Conservation (phyloP, 2,329 filamentous ascomycete genomes). For the Pestalotiopsis sp. region DNA sequence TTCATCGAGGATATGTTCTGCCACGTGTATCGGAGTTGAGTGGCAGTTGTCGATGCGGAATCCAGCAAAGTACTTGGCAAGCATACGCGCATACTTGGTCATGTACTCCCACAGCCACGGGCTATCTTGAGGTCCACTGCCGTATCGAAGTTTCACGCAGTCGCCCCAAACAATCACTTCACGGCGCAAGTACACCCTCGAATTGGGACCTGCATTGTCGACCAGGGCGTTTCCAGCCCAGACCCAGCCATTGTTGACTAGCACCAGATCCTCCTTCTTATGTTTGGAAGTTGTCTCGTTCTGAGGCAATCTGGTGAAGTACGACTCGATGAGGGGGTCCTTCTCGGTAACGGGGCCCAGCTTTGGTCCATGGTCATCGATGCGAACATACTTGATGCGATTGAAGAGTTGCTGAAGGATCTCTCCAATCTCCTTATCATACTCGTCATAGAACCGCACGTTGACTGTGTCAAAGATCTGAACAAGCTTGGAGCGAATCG, state of each 20-base stretch:
- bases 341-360: constrained; percentile 75
- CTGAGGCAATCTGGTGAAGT: constrained; percentile 86
- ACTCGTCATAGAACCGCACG: constrained; percentile 87
- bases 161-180: constrained; percentile 99
- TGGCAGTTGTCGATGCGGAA: constrained; percentile 99
- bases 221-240: constrained; percentile 95
- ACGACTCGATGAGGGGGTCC: constrained; percentile 87
- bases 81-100: constrained; percentile 85
- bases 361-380: constrained; percentile 92
- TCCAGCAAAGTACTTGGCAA: constrained; percentile 93
- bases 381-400: constrained; percentile 88
- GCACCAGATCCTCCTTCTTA: constrained; percentile 73
- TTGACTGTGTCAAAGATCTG: constrained; percentile 83
- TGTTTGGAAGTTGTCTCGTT: constrained; percentile 81
- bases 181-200: constrained; percentile 89
- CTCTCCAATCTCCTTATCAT: constrained; percentile 79
- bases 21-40: constrained; percentile 91
- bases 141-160: constrained; percentile 96
- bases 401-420: constrained; percentile 93
- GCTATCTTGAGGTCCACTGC: constrained; percentile 77
- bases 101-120: constrained; percentile 96
- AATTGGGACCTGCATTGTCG: constrained; percentile 89
- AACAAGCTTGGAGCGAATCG: constrained; percentile 57
- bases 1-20: constrained; percentile 92
- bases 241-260: constrained; percentile 98